These are phyloP conservation scores for Aspergillus nidulans DNA, from an alignment of 495 filamentous ascomycete genomes.

Conservation along the genomic window DNA sequence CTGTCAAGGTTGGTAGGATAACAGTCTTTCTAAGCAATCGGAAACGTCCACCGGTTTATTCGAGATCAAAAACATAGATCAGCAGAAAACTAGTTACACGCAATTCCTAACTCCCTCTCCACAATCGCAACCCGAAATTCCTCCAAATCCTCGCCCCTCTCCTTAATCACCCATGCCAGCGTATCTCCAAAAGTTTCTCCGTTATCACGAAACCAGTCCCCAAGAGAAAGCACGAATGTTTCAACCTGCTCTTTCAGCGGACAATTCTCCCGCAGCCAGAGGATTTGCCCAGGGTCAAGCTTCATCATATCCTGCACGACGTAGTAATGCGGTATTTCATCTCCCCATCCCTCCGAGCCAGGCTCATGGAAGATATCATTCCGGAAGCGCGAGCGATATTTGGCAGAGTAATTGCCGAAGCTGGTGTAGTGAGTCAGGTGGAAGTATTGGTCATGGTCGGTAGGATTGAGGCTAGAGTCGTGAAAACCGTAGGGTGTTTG, in stretches of 20 bases:
- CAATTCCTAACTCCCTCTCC: slow-evolving; percentile 28
- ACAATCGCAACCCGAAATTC: slow-evolving; percentile 28
- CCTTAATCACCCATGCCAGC: slow-evolving; percentile 39
- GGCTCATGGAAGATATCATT: slow-evolving; percentile 38
- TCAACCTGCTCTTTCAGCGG: slow-evolving; percentile 52
- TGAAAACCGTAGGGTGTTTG: slow-evolving; percentile 2
- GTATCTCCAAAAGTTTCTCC: slow-evolving; percentile 57
- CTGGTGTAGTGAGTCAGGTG: slow-evolving; percentile 19
- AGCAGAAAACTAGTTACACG: slow-evolving; percentile 7
- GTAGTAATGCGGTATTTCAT: slow-evolving; percentile 60
- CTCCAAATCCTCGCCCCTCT: slow-evolving; percentile 36
- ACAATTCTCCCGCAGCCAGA: slow-evolving; percentile 52
- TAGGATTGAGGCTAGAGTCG: slow-evolving; percentile 6
- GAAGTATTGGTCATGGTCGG: slow-evolving; percentile 24
- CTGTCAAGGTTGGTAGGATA: no score
- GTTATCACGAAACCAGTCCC: slow-evolving; percentile 62
- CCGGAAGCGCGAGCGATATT: slow-evolving; percentile 27
- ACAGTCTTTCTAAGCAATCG: no score
- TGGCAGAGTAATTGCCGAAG: slow-evolving; percentile 23
- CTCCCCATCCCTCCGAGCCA: slow-evolving; percentile 53
- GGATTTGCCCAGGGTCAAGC: slow-evolving; percentile 53
- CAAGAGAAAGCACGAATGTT: slow-evolving; percentile 43
- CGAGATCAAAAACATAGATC: neutral
- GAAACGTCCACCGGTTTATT: neutral
- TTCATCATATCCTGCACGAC: slow-evolving; percentile 65